A percentile compares a stretch with the other conserved stretches of the same genome.
Evolutionary conservation across 495 filamentous ascomycete genomes (phyloP).

Genomic region (Hyphodiscus hymeniophilus): DNA sequence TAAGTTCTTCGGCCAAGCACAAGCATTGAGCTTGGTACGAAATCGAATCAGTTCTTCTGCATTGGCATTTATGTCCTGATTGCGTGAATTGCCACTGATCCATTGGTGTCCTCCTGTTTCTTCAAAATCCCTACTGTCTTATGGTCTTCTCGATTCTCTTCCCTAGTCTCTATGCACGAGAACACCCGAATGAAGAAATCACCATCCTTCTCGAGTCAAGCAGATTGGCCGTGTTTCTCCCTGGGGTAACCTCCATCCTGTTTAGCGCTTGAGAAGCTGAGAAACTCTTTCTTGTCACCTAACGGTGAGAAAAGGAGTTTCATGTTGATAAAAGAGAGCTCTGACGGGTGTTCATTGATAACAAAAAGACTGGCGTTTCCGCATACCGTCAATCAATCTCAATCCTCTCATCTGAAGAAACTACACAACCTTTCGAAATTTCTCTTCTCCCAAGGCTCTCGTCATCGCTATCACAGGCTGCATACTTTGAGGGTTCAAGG

Average conservation of each 20-base stretch:
- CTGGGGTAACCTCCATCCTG: constrained; percentile 28
- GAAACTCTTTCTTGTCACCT: constrained; percentile 2
- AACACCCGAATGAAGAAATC: constrained; percentile 31
- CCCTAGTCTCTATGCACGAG: neutral
- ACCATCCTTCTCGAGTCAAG: constrained; percentile 15
- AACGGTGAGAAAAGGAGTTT: constrained; percentile 1
- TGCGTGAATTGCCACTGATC: too few species aligned
- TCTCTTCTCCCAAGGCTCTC: too few species aligned
- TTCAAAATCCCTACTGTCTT: neutral
- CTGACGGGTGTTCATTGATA: too few species aligned
- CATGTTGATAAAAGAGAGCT: constrained; percentile 45
- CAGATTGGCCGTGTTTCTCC: constrained; percentile 5
- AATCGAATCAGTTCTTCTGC: neutral
- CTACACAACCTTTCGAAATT: too few species aligned
- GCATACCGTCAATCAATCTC: too few species aligned
- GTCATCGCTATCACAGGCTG: too few species aligned
- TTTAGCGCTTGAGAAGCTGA: constrained; percentile 25
- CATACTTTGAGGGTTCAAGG: too few species aligned
- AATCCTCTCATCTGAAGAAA: too few species aligned
- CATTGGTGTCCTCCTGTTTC: too few species aligned
- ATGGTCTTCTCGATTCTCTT: neutral
- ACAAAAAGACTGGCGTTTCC: too few species aligned
- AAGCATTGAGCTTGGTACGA: constrained; percentile 23
- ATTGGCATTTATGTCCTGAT: neutral
- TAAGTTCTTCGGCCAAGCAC: constrained; percentile 28